Evolutionary conservation across 2,329 filamentous ascomycete genomes (phyloP), one percentile per base, ranked within the genome.

Genomic region (Colletotrichum zoysiae): DNA sequence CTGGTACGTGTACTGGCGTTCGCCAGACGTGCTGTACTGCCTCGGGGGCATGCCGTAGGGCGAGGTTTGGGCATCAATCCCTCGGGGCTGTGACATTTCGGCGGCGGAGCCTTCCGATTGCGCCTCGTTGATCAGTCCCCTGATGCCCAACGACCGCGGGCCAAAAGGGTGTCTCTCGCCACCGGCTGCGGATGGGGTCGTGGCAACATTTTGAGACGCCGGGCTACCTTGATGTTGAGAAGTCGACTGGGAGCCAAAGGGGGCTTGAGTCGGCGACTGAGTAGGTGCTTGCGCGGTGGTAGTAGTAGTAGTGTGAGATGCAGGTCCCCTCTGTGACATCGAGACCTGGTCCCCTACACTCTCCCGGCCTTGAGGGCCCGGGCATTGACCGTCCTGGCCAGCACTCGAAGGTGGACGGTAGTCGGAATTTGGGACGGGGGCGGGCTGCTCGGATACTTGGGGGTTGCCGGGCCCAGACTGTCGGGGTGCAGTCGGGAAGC

Each of bases 301-400:
- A 80, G 87, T 87, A 80, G 84, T 87, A 80, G 84, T 81, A 85
- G 87, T 85, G 80, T 82, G 85, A 86, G 87, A 83, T 82, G 83
- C 84, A 85, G 85, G 81, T 78, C 84, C 86, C 84, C 85, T 86
- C 85, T 89, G 87, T 84, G 88, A 90, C 89, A 91, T 91, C 84
- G 88, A 86, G 84, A 83, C 83, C 86, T 85, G 85, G 82, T 88
- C 87, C 85, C 87, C 86, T 85, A 81, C 83, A 81, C 82, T 81
- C 82, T 82, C 82, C 79, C 83, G 82, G 82, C 83, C 84, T 81
- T 81, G 81, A 82, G 82, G 83, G 83, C 83, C 84, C 81, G 84
- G 82, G 87, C 89, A 91, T 91, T 85, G 88, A 89, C 84, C 79
- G 77, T 78, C 59, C 74, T 65, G 66, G 56, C 59, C 65, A 72